Percentiles rank a stretch among this genome's conserved stretches.
Conservation (phyloP, 768 basidiomycete species). For the Trametopsis cervina region DNA sequence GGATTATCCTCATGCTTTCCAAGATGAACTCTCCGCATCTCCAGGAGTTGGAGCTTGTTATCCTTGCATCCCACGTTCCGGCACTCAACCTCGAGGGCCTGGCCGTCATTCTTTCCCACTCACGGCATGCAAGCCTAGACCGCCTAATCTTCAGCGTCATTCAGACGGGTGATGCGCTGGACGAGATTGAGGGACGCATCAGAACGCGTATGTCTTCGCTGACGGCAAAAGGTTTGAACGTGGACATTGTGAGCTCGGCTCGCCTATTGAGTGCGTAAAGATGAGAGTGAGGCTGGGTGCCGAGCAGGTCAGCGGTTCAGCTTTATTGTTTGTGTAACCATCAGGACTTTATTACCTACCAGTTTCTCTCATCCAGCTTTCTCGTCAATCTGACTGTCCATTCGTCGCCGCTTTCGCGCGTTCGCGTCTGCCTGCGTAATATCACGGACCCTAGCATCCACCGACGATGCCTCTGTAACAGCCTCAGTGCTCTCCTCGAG, state of each 20-base stretch:
- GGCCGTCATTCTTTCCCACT: constrained; percentile 14
- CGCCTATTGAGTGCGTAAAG: too few relatives aligned
- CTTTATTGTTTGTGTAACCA: too few relatives aligned
- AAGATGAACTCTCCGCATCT: constrained; percentile 7
- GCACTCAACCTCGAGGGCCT: constrained; percentile 18
- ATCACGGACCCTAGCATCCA: too few relatives aligned
- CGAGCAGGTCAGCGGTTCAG: too few relatives aligned
- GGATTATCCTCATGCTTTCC: constrained; percentile 17
- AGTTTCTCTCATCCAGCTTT: too few relatives aligned
- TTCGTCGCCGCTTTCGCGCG: too few relatives aligned
- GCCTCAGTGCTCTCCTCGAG: too few relatives aligned
- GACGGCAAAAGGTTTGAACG: background rate
- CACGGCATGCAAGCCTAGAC: constrained; percentile 7
- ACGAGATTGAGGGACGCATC: background rate
- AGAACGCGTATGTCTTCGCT: constrained; percentile 1
- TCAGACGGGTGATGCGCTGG: background rate
- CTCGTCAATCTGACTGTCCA: too few relatives aligned
- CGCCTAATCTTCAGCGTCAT: constrained; percentile 12
- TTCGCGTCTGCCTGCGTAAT: too few relatives aligned
- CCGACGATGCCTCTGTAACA: too few relatives aligned
- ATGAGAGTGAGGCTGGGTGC: too few relatives aligned
- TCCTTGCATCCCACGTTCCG: constrained; percentile 7
- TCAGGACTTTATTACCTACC: too few relatives aligned
- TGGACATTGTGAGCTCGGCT: background rate
- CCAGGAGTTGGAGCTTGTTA: constrained; percentile 8